Percentiles rank a stretch among this genome's conserved stretches.
Conservation (phyloP, 2,329 filamentous ascomycete species). For the Botryotinia calthae region DNA sequence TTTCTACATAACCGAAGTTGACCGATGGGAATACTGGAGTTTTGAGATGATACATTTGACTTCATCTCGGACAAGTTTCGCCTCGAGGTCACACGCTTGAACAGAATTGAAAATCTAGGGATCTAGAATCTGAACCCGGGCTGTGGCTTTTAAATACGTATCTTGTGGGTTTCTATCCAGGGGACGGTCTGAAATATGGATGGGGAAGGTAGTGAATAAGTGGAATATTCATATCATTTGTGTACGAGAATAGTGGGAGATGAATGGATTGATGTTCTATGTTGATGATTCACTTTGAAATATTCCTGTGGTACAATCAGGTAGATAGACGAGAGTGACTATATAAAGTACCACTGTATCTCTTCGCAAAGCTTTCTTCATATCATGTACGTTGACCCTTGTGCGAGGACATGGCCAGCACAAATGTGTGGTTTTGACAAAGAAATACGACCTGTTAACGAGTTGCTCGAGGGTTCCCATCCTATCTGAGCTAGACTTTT, state of each 20-base stretch:
- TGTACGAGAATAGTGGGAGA: neutral
- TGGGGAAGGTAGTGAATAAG: neutral
- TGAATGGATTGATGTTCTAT: fast-evolving
- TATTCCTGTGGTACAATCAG: fast-evolving
- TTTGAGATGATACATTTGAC: neutral
- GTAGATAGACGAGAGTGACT: neutral
- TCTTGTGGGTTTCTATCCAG: fast-evolving
- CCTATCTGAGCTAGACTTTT: fast-evolving
- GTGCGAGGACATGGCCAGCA: no score
- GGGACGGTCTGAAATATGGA: fast-evolving
- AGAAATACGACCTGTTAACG: fast-evolving
- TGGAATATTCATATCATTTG: neutral
- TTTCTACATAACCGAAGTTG: no score
- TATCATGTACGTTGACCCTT: no score
- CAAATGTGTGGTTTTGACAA: neutral
- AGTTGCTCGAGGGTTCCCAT: neutral
- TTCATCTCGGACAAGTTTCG: neutral
- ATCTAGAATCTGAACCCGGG: fast-evolving
- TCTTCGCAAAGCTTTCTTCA: neutral
- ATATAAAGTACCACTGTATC: neutral
- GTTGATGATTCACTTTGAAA: neutral
- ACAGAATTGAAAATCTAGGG: no score
- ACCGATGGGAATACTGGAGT: no score
- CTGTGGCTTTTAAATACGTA: neutral
- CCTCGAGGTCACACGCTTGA: no score